A percentile compares a stretch with the other conserved stretches of the same genome.
phyloP scores from a whole-genome alignment of 2,329 filamentous ascomycete species.

The Bipolaris gigantea region DNA sequence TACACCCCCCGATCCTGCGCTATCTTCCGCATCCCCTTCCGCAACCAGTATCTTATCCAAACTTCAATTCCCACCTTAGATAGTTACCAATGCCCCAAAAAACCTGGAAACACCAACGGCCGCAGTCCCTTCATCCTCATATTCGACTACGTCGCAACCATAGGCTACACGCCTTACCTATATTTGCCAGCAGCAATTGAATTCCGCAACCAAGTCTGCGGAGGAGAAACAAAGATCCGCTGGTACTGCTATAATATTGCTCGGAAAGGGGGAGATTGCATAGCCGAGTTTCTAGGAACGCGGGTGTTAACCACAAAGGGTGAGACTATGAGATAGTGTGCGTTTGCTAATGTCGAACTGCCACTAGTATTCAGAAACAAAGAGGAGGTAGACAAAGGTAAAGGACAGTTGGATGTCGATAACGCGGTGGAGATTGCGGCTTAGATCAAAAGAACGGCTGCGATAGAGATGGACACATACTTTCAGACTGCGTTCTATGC shows the following conservation, averaged over 20 bases:
- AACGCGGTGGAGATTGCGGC: not conserved
- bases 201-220: not conserved
- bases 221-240: not conserved
- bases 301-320: not conserved
- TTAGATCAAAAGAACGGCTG: not conserved
- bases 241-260: not conserved
- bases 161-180: not conserved
- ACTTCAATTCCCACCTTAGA: not conserved
- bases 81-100: not conserved
- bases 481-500: not conserved
- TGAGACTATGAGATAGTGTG: not conserved
- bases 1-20: not conserved
- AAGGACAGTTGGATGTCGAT: not conserved
- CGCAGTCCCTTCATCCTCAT: not conserved
- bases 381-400: not conserved
- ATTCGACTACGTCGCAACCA: not conserved
- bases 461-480: not conserved
- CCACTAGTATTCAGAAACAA: not conserved
- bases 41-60: not conserved
- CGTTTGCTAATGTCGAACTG: not conserved
- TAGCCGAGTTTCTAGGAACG: not conserved
- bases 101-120: not conserved
- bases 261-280: not conserved
- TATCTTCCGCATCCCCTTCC: not conserved
- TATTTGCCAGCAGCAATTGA: not conserved